Evolutionary conservation across 306 rosid genomes (phyloP).

Genomic region (Abrus pulchellus): DNA sequence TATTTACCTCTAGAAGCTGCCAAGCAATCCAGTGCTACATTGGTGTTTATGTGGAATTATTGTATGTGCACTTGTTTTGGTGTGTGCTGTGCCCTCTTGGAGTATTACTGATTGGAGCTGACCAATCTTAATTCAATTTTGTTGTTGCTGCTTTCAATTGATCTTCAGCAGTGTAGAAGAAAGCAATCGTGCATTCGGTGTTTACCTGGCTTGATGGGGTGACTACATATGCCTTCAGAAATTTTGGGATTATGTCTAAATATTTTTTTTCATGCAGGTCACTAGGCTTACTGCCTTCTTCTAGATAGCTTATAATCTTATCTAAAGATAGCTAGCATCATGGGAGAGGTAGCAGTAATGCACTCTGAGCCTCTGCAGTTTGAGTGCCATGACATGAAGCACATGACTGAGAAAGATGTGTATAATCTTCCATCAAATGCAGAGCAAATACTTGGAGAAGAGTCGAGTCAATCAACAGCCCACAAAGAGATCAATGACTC

Average conservation of each 20-base stretch:
- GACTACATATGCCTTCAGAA: slow-evolving; percentile 56
- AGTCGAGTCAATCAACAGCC: slow-evolving; percentile 42
- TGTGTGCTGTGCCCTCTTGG: slow-evolving; percentile 66
- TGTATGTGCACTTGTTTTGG: slow-evolving; percentile 71
- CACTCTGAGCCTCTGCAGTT: slow-evolving; percentile 56
- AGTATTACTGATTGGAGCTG: slow-evolving; percentile 74
- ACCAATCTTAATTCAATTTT: slow-evolving; percentile 60
- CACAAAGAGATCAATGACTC: slow-evolving; percentile 29
- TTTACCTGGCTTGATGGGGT: slow-evolving; percentile 66
- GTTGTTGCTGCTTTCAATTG: slow-evolving; percentile 81
- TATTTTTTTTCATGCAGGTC: slow-evolving; percentile 68
- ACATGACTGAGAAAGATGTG: slow-evolving; percentile 48
- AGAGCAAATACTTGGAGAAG: slow-evolving; percentile 47
- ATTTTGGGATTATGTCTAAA: slow-evolving; percentile 55
- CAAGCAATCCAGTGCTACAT: slow-evolving; percentile 66
- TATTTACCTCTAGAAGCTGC: slow-evolving; percentile 64
- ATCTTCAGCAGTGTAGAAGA: slow-evolving; percentile 81
- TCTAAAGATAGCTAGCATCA: slow-evolving; percentile 45
- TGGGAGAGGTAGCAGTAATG: slow-evolving; percentile 63
- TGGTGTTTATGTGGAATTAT: slow-evolving; percentile 67
- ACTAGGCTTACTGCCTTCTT: slow-evolving; percentile 55
- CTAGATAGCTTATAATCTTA: slow-evolving; percentile 40
- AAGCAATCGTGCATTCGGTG: slow-evolving; percentile 69
- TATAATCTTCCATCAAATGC: slow-evolving; percentile 45
- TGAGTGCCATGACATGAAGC: slow-evolving; percentile 53